Base-by-base conservation (phyloP, 768 basidiomycete species). In the Boletus subparvulus region DNA sequence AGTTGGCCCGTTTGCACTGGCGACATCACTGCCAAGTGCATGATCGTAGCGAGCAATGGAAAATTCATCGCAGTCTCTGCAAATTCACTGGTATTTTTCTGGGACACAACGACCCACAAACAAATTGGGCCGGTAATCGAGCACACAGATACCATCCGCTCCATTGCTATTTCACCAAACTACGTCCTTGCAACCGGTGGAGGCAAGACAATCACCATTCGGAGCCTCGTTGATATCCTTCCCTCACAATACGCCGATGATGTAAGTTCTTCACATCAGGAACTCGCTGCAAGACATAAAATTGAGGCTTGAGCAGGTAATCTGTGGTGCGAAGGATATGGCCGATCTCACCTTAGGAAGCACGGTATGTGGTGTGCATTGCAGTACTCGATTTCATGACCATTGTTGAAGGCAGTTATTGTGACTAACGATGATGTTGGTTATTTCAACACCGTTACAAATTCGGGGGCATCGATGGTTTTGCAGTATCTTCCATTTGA, bases 101-200 rank as follows among this genome's bases (percentile, higher is more conserved):
- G 61, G 61, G 61, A 63, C 41, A 32, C 50, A 6, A 14, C 6
- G 13, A 50, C 50, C 3, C 30, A 54, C 14, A 21, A 58, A 13
- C 53, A 42, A 33, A 50, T 62, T 17, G 56, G 56, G 16, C 36
- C 50, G 5, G 13, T 55, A 32, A 43, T 62, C n/a, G 50, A 52
- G 4, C 43, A 62, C n/a, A 26, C 30, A 7, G 43, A 54, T 21
- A 7, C 5, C n/a, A 42, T 60, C 19, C 10, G n/a, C n/a, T 59
- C 47, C 40, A 55, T 63, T 11, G 12, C 50, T 10, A 55, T 63
- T 33, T 59, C 61, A 14, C 37, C 26, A n/a, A 28, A 63, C 19
- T 53, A 59, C 26, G 26, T 28, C 10, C 47, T 63, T 16, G 62
- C 46, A 6, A 40, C 32, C 0, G 52, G 51, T 12, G 60, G 51